Conservation (phyloP, 2,329 filamentous ascomycete species). For the Calonectria henricotiae region DNA sequence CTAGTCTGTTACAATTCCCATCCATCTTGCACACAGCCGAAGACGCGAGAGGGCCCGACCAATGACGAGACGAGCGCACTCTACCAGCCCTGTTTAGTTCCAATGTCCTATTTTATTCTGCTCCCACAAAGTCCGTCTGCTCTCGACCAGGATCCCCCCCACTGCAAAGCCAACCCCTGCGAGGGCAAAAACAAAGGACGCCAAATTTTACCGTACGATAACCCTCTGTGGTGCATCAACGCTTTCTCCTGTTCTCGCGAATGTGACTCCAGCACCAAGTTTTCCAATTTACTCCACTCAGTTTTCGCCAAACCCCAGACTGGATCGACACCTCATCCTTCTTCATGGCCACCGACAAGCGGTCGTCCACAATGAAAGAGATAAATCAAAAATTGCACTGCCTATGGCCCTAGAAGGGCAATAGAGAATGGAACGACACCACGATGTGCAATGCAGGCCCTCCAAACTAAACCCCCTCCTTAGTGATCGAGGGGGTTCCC, state of each 20-base stretch:
- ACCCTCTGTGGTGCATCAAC: not conserved
- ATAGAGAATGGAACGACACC: slow-evolving; percentile 66
- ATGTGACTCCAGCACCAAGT: not conserved
- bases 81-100: slow-evolving; percentile 15
- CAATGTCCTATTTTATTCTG: slow-evolving; percentile 21
- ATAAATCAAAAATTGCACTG: slow-evolving; percentile 67
- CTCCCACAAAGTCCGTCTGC: slow-evolving; percentile 15
- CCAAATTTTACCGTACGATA: not conserved
- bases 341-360: slow-evolving; percentile 61
- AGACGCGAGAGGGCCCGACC: slow-evolving; percentile 24
- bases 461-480: slow-evolving; percentile 60
- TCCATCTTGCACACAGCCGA: slow-evolving; percentile 29
- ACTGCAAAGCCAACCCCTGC: not conserved
- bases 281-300: too few species aligned
- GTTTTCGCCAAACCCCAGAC: not conserved
- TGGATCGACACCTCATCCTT: slow-evolving; percentile 54
- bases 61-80: slow-evolving; percentile 42
- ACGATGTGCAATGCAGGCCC: slow-evolving; percentile 71
- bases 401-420: slow-evolving; percentile 69
- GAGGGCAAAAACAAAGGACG: not conserved
- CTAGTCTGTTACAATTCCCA: slow-evolving; percentile 40
- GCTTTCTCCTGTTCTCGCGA: not conserved
- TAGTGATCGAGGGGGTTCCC: slow-evolving; percentile 63
- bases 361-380: slow-evolving; percentile 62
- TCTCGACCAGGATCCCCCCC: not conserved